Evolutionary conservation across 2,329 filamentous ascomycete genomes (phyloP), one percentile per base, ranked within the genome.

Genomic region (Botryosphaeria dothidea): DNA sequence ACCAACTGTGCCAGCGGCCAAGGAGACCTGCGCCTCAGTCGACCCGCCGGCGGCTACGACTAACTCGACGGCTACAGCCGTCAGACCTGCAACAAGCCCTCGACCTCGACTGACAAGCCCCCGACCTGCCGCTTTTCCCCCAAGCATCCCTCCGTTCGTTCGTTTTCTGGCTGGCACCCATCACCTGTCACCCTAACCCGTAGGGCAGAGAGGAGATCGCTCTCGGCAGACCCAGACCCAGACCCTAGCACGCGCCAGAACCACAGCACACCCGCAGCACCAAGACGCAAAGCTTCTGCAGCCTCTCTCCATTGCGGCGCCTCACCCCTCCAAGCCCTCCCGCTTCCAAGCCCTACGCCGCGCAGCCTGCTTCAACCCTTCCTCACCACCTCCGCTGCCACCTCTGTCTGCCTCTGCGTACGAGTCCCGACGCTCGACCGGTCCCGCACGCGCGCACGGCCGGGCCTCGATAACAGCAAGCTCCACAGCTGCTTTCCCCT

Each of bases 201-300:
- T 58, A 58, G 54, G 54, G 54, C 54, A 45, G 54, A 23, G 25
- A n/a, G 27, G 41, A 60, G 56, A 60, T 60, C 56, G 3, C 11
- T 45, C 54, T 60, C 56, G 56, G 56, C 56, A 46, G 56, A 56
- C 51, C 51, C 49, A 52, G 49, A 52, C 56, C 54, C 56, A 41
- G 38, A 41, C 38, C 38, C 31, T 13, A 60, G 56, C 56, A 60
- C 56, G 56, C 56, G 38, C 56, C 56, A 46, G 8, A 19, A 27
- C 54, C 27, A 17, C 27, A 9, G 19, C 27, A 8, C 49, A 31
- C 54, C 25, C 54, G 38, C 54, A 58, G 54, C 31, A n/a, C 52
- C 27, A 9, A 1, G 29, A 52, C 49, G 34, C 34, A 29, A 17
- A 56, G 51, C 51, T 54, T 27, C 46, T 25, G n/a, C 27, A 21